Percentiles rank a stretch among this genome's conserved stretches.
These are phyloP conservation scores for Mortierella sp. DNA, from an alignment of 371 early-diverging fungal species.

Conservation along the genomic window DNA sequence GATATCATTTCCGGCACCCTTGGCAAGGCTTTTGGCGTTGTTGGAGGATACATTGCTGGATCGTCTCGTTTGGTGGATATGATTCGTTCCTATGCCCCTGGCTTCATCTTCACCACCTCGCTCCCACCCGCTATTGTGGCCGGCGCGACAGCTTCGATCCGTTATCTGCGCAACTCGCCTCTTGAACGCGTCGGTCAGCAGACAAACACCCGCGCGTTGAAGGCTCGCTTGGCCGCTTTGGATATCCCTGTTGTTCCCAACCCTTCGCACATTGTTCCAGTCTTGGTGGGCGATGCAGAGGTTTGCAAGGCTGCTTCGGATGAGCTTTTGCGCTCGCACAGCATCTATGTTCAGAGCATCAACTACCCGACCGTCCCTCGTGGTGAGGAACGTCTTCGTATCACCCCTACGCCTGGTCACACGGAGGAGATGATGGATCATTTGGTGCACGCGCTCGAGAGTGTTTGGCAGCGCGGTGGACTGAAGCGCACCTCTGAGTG, in stretches of 20 bases:
- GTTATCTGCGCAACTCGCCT: slow-evolving; percentile 85
- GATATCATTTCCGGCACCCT: slow-evolving; percentile 98
- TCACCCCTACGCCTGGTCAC: slow-evolving; percentile 98
- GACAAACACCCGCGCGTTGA: slow-evolving; percentile 87
- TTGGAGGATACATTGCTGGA: slow-evolving; percentile 97
- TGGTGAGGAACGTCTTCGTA: slow-evolving; percentile 97
- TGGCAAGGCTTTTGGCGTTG: slow-evolving; percentile 97
- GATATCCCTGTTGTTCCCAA: slow-evolving; percentile 98
- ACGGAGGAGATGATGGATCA: slow-evolving; percentile 80
- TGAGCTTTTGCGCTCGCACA: slow-evolving; percentile 85
- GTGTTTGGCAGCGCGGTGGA: slow-evolving; percentile 87
- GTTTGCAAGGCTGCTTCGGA: slow-evolving; percentile 92
- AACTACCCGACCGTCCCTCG: slow-evolving; percentile 97
- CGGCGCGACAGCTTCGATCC: slow-evolving; percentile 92
- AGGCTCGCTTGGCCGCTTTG: slow-evolving; percentile 78
- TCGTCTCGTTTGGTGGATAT: slow-evolving; percentile 92
- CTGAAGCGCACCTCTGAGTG: slow-evolving; percentile 90
- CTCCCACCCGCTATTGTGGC: slow-evolving; percentile 94
- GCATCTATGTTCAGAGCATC: slow-evolving; percentile 97
- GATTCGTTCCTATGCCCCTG: slow-evolving; percentile 98
- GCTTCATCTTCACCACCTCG: slow-evolving; percentile 99
- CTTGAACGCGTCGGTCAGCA: slow-evolving; percentile 93
- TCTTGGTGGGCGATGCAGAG: slow-evolving; percentile 96
- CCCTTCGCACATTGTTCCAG: slow-evolving; percentile 98
- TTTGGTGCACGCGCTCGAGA: slow-evolving; percentile 85